Evolutionary conservation across 495 filamentous ascomycete species (phyloP), one percentile per base, ranked within the genome.

Genomic region (Penicillium tannophilum): DNA sequence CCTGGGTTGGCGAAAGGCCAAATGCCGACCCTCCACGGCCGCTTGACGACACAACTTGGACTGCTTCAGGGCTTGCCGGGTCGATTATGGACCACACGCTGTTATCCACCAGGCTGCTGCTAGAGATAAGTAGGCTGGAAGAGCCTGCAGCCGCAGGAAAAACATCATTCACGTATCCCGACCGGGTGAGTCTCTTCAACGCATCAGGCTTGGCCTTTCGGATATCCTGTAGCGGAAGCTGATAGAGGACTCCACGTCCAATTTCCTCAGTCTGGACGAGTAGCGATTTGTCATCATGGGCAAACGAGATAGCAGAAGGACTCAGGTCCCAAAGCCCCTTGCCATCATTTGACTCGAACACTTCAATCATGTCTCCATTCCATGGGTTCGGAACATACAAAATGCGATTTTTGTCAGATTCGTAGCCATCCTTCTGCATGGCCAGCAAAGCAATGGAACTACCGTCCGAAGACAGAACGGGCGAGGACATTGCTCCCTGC

Each of bases 381-480:
- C 78, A 80, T 7, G 84, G 77, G 62, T 88, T 83, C 6, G 73
- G 72, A 48, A 91, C 69, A 14, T 96, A 74, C 52, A 97, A 71
- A 4, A 96, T 80, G 4, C 90, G 80, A 48, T 92, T 89, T 72
- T 91, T 90, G 76, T 97, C 93, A 10, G 88, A 88, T 73, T 98
- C 93, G 67, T 98, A 97, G 23, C 91, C 91, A 62, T 88, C 85
- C 59, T 85, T 77, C 24, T 82, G 79, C 90, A 93, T 93, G 33
- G 87, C 82, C 43, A 92, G 84, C 60, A 97, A 92, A n/a, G 87
- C 93, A 9, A 92, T 82, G 47, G 81, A 81, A 50, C 78, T 82
- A 1, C 90, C 91, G 63, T 88, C 82, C 17, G 88, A 86, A 3
- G 90, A 90, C 59, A 96, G 89, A 5, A 86, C 83, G 1, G 93